Evolutionary conservation across 495 filamentous ascomycete species (phyloP).

Genomic region (Lasiosphaeriaceae sp.): DNA sequence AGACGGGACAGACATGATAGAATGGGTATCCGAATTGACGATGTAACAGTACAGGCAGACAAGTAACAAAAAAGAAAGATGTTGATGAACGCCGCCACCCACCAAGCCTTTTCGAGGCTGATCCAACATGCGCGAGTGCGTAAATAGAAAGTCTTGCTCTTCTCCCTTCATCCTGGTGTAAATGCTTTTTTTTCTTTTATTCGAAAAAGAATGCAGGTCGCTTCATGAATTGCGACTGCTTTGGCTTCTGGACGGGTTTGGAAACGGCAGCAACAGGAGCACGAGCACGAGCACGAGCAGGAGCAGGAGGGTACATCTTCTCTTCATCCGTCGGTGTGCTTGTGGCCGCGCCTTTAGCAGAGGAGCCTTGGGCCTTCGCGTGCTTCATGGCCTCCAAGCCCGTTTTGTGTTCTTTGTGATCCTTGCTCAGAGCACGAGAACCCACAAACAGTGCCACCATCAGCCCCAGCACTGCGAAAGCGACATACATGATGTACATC

Average conservation of each 20-base stretch:
- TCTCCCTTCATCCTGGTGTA: too few relatives aligned
- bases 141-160: too few relatives aligned
- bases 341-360: background rate
- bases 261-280: too few relatives aligned
- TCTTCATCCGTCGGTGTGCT: conserved; percentile 14
- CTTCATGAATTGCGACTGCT: conserved; percentile 1
- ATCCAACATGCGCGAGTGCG: too few relatives aligned
- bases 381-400: conserved; percentile 51
- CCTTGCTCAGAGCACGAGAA: conserved; percentile 52
- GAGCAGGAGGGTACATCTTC: background rate
- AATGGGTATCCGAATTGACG: background rate
- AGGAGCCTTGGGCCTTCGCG: conserved; percentile 5
- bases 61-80: too few relatives aligned
- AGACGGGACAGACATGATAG: background rate
- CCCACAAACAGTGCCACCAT: conserved; percentile 52
- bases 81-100: too few relatives aligned
- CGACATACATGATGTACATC: conserved; percentile 68
- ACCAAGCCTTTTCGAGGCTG: too few relatives aligned
- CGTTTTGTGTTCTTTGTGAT: conserved; percentile 59
- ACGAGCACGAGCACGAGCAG: too few relatives aligned
- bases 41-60: too few relatives aligned
- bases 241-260: background rate
- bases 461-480: conserved; percentile 51
- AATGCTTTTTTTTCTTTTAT: too few relatives aligned
- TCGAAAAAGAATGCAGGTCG: conserved; percentile 14